Evolutionary conservation across 208 protist species (phyloP).

Genomic region (Trypanosoma theileri): DNA sequence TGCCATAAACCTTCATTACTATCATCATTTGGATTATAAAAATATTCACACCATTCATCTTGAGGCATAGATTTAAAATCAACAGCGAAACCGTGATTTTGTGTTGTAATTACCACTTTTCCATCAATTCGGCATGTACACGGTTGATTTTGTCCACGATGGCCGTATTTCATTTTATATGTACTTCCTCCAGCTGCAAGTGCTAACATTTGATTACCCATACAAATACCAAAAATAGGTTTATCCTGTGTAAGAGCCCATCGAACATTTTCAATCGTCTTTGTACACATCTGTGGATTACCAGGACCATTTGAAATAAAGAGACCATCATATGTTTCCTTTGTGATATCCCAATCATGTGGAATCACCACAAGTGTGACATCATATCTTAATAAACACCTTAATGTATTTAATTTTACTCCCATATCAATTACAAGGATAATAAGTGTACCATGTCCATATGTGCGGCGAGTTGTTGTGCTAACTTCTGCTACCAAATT

Average conservation of each 20-base stretch:
- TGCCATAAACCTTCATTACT: slow-evolving; percentile 97
- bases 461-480: slow-evolving; percentile 71
- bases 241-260: slow-evolving; percentile 87
- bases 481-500: slow-evolving; percentile 96
- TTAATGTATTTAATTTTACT: slow-evolving; percentile 94
- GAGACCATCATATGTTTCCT: slow-evolving; percentile 95
- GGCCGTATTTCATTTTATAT: slow-evolving; percentile 99
- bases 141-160: slow-evolving; percentile 99
- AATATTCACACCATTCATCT: slow-evolving; percentile 94
- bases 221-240: slow-evolving; percentile 99
- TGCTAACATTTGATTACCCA: slow-evolving; percentile 98
- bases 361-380: slow-evolving; percentile 84
- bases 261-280: slow-evolving; percentile 93
- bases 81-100: slow-evolving; percentile 99
- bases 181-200: slow-evolving; percentile 92
- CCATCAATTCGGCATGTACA: slow-evolving; percentile 84
- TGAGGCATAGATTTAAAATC: slow-evolving; percentile 90
- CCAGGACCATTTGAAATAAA: slow-evolving; percentile 97
- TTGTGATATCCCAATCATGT: slow-evolving; percentile 95
- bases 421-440: slow-evolving; percentile 95
- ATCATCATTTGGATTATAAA: slow-evolving; percentile 97
- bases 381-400: slow-evolving; percentile 90
- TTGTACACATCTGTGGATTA: slow-evolving; percentile 86
- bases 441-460: slow-evolving; percentile 81
- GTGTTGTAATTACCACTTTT: slow-evolving; percentile 95